These are phyloP conservation scores for Boletus insuetus DNA, from an alignment of 768 basidiomycete species.

Conservation along the genomic window DNA sequence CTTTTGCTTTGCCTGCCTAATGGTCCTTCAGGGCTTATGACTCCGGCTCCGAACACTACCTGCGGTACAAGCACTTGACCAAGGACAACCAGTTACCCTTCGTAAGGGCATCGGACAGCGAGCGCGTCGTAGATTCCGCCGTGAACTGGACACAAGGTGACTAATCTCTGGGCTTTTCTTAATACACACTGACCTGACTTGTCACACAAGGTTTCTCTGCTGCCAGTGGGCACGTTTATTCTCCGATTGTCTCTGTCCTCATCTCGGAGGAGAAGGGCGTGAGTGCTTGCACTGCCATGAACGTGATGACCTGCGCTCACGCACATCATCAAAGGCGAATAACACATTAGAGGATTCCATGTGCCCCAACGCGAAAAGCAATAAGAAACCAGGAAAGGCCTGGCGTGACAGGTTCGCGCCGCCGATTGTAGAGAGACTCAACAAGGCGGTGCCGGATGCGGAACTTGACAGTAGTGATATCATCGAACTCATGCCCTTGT, in stretches of 20 bases:
- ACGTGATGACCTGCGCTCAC: not conserved
- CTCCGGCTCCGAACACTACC: constrained; percentile 50
- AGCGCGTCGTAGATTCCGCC: constrained; percentile 65
- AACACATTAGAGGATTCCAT: constrained; percentile 65
- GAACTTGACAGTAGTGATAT: constrained; percentile 54
- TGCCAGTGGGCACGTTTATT: constrained; percentile 46
- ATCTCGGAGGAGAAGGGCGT: constrained; percentile 47
- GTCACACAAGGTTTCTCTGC: constrained; percentile 51
- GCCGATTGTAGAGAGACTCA: constrained; percentile 57
- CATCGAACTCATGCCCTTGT: constrained; percentile 63
- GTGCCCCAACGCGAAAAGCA: constrained; percentile 56
- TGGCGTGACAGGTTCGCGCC: constrained; percentile 60
- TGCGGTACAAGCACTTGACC: constrained; percentile 54
- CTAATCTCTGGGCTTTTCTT: not conserved
- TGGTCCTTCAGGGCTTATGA: constrained; percentile 40
- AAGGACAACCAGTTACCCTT: constrained; percentile 47
- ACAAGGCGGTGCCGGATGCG: constrained; percentile 59
- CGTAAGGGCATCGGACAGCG: constrained; percentile 46
- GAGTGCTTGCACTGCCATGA: constrained; percentile 15
- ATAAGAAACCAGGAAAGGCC: constrained; percentile 41
- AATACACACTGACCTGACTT: not conserved
- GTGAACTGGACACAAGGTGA: constrained; percentile 67
- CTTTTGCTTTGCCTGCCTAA: not conserved
- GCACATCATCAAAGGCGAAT: constrained; percentile 42
- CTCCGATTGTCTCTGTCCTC: constrained; percentile 53